Evolutionary conservation across 371 early-diverging fungal genomes (phyloP).

Genomic region (Mortierella sp.): DNA sequence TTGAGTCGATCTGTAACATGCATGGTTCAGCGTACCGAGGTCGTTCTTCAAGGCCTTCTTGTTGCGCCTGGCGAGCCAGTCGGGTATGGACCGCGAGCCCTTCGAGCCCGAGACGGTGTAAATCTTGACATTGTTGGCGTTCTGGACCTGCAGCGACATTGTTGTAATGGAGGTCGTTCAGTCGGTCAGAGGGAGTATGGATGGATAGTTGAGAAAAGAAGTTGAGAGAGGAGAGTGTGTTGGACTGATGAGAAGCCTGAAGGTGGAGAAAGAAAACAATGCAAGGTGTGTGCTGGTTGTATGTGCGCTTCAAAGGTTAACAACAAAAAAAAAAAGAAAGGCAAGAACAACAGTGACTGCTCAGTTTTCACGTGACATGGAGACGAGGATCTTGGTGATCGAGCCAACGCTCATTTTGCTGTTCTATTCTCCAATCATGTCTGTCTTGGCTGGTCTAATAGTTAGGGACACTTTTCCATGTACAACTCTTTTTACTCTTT

Average conservation of each 20-base stretch:
- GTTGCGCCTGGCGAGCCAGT: conserved; percentile 93
- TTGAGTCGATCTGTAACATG: background rate
- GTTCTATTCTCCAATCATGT: too few relatives aligned
- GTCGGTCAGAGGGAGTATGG: background rate
- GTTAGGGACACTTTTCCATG: too few relatives aligned
- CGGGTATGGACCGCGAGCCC: conserved; percentile 90
- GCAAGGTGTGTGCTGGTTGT: background rate
- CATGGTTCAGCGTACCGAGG: conserved; percentile 68
- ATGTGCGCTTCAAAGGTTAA: background rate
- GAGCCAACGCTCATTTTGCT: too few relatives aligned
- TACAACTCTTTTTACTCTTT: too few relatives aligned
- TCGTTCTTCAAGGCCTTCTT: conserved; percentile 91
- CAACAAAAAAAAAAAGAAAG: conserved; percentile 25
- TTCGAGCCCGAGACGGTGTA: conserved; percentile 93
- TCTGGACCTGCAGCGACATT: conserved; percentile 85
- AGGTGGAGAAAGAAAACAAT: background rate
- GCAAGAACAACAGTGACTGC: conserved; percentile 14
- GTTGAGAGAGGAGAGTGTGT: background rate
- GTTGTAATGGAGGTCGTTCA: conserved; percentile 4
- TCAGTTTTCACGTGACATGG: background rate
- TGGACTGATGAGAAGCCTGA: background rate
- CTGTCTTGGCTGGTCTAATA: too few relatives aligned
- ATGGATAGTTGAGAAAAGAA: background rate
- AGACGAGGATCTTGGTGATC: too few relatives aligned
- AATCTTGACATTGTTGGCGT: conserved; percentile 91